These are phyloP conservation scores for Mortierella sp. DNA, from an alignment of 371 early-diverging fungal genomes.

Conservation along the genomic window DNA sequence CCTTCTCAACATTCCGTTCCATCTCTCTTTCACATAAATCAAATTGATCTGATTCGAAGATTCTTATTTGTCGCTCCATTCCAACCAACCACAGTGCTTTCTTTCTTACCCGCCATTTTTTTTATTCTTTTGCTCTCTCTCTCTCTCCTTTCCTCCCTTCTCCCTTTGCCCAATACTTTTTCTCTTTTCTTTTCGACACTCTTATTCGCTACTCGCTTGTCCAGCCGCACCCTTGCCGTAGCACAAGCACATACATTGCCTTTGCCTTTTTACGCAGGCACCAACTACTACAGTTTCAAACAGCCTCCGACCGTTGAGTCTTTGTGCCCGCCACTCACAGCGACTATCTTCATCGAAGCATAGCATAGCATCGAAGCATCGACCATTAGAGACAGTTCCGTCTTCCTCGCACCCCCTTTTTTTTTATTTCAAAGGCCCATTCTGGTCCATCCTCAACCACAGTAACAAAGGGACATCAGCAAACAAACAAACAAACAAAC, in stretches of 20 bases:
- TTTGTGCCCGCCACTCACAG: background rate
- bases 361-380: background rate
- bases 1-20: no score
- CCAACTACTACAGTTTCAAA: background rate
- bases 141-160: background rate
- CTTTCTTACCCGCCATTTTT: background rate
- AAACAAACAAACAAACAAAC: background rate
- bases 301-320: constrained; percentile 1
- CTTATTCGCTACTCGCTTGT: constrained; percentile 10
- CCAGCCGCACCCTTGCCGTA: background rate
- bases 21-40: background rate
- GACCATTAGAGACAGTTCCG: no score
- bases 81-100: constrained; percentile 20
- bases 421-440: background rate
- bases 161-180: background rate
- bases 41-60: constrained; percentile 9
- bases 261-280: background rate
- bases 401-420: background rate
- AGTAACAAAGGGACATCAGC: background rate
- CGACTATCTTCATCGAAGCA: background rate
- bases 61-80: background rate
- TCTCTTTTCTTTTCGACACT: background rate
- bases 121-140: constrained; percentile 2
- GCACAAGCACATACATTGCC: constrained; percentile 8
- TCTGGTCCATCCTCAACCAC: background rate